Evolutionary conservation across 768 basidiomycete genomes (phyloP).

Genomic region (Tephrocybe sp.): DNA sequence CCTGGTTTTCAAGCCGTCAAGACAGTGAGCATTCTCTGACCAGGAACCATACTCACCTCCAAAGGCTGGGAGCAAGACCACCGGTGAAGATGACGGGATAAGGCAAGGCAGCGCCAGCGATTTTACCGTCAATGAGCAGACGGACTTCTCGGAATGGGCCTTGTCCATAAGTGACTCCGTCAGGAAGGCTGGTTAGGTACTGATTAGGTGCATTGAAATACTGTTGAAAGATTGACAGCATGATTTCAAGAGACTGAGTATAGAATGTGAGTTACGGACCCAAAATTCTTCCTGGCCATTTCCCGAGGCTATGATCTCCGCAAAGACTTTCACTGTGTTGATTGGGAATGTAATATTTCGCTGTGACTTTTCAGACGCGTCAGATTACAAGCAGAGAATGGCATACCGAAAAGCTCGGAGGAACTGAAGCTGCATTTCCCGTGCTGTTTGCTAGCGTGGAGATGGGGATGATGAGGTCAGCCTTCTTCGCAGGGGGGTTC

Average conservation of each 20-base stretch:
- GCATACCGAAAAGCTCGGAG: slow-evolving; percentile 67
- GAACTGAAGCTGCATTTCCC: slow-evolving; percentile 74
- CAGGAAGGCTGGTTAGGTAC: slow-evolving; percentile 55
- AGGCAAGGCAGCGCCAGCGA: slow-evolving; percentile 50
- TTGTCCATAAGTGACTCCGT: slow-evolving; percentile 39
- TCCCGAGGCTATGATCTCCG: slow-evolving; percentile 70
- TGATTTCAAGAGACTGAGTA: slow-evolving; percentile 3
- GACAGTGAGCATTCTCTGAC: not conserved
- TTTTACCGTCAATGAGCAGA: slow-evolving; percentile 43
- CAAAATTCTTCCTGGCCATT: slow-evolving; percentile 71
- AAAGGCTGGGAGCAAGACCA: slow-evolving; percentile 66
- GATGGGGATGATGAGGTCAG: slow-evolving; percentile 69
- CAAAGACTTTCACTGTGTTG: slow-evolving; percentile 66
- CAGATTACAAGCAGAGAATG: not conserved
- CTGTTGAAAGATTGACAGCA: slow-evolving; percentile 30
- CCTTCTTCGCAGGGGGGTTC: slow-evolving; percentile 58
- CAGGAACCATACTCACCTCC: slow-evolving; percentile 51
- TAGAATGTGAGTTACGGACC: no score
- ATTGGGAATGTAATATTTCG: slow-evolving; percentile 67
- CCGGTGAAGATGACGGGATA: slow-evolving; percentile 74
- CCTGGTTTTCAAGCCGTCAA: slow-evolving; percentile 25
- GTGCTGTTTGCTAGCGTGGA: slow-evolving; percentile 62
- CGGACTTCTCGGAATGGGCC: slow-evolving; percentile 53
- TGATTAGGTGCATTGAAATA: slow-evolving; percentile 68
- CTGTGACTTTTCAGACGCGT: slow-evolving; percentile 29